Evolutionary conservation across 1,139 yeast genomes (phyloP), one percentile per base, ranked within the genome.

Genomic region (Entelexis paramagnoliae): DNA sequence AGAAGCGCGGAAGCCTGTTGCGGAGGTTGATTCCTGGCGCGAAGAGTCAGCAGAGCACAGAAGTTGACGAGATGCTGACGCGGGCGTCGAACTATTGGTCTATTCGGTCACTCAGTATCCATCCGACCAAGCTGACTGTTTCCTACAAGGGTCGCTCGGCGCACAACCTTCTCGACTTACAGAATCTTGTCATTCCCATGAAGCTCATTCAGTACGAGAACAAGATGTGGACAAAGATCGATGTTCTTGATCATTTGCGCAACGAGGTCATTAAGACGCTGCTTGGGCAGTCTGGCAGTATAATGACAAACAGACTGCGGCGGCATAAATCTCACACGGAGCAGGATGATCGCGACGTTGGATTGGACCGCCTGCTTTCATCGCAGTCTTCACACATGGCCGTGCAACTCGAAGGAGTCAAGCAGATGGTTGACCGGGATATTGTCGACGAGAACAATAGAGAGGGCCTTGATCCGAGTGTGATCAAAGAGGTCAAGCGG

Each of bases 181-280:
- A 83, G 57, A 78, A 80, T 56, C 74, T 89, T 55, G 74, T 73
- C 26, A 71, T 88, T 34, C 74, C 72, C 26, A 69, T 86, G 39
- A 96, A 96, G 0, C 69, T 68, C n/a, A 68, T 87, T 45, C 74
- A 71, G 54, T 83, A 84, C 63, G 66, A 65, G 45, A 77, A 86
- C 65, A 81, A 80, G 68, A 70, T 86, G 30, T 85, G 95, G 93
- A 80, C 94, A 1, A 78, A 78, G 48, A 78, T 83, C 57, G 96
- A 88, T 55, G 72, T 87, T 46, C 74, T 82, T 30, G 67, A 77
- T 51, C 75, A 79, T 41, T 63, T 87, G 49, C 78, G 81, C 63
- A 81, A 79, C 57, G 89, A 84, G 62, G 72, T 88, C 30, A 73
- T 84, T 51, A 79, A 77, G 64, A 73, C 81, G 19, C 78, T 88